Conservation (phyloP, 768 basidiomycete genomes). For the Termitomyces sp. region DNA sequence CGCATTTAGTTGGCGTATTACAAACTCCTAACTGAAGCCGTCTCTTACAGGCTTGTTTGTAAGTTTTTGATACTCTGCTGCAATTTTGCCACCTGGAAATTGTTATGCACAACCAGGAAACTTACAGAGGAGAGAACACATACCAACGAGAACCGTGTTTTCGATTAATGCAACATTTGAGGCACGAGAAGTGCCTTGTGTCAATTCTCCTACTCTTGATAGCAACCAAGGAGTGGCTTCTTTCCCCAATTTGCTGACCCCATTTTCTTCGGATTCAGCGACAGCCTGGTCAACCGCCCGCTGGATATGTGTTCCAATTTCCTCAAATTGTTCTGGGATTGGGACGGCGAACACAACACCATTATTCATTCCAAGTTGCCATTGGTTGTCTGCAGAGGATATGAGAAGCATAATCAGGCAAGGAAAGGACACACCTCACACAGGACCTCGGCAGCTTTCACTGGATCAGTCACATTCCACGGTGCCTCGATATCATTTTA, state of each 20-base stretch:
- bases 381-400: conserved; percentile 55
- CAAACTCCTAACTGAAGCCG: conserved; percentile 9
- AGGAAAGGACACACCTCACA: conserved; percentile 40
- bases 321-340: conserved; percentile 77
- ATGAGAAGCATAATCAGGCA: background rate
- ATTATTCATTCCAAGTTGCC: conserved; percentile 68
- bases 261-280: conserved; percentile 76
- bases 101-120: conserved; percentile 1
- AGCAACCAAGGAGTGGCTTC: conserved; percentile 96
- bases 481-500: conserved; percentile 55
- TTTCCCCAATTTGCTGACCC: conserved; percentile 79
- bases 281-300: conserved; percentile 82
- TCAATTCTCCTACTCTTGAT: conserved; percentile 77
- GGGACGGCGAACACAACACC: conserved; percentile 87
- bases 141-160: conserved; percentile 85
- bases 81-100: conserved; percentile 71
- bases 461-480: conserved; percentile 67
- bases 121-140: conserved; percentile 19
- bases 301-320: conserved; percentile 68
- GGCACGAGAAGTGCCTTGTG: conserved; percentile 67
- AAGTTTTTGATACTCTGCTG: conserved; percentile 69
- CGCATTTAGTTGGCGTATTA: conserved; percentile 2
- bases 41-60: conserved; percentile 32
- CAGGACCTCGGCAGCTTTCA: conserved; percentile 70
- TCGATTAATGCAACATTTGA: conserved; percentile 85